Percentiles rank a stretch among this genome's conserved stretches.
phyloP scores from a whole-genome alignment of 2,329 filamentous ascomycete genomes.

The Calonectria hawksworthii region DNA sequence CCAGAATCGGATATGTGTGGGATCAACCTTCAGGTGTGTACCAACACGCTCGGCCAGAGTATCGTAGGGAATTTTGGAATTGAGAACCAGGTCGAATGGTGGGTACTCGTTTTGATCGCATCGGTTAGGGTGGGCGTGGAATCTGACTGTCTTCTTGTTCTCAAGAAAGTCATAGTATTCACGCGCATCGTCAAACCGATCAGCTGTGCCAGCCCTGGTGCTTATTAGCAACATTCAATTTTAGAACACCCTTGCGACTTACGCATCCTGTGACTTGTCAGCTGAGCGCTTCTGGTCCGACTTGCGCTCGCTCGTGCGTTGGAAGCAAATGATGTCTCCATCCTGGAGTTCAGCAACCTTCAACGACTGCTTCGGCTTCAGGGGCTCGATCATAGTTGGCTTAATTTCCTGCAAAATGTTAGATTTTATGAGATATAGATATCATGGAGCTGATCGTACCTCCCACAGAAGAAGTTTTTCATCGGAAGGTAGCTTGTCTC shows the following conservation, averaged over 20 bases:
- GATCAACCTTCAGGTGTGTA: constrained; percentile 80
- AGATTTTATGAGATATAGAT: not conserved
- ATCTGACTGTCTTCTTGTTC: constrained; percentile 84
- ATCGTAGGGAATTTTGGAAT: constrained; percentile 91
- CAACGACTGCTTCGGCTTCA: constrained; percentile 92
- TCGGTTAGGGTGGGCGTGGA: constrained; percentile 75
- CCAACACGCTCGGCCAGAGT: constrained; percentile 87
- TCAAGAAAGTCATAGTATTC: constrained; percentile 95
- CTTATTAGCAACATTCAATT: constrained; percentile 25
- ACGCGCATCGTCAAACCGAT: constrained; percentile 78
- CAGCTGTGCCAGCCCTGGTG: constrained; percentile 50
- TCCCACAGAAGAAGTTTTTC: constrained; percentile 83
- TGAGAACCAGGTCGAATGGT: constrained; percentile 83
- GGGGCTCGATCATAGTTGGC: constrained; percentile 93
- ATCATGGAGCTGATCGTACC: constrained; percentile 53
- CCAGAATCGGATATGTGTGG: constrained; percentile 92
- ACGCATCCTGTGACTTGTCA: constrained; percentile 52
- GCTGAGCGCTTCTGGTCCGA: constrained; percentile 47
- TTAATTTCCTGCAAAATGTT: constrained; percentile 81
- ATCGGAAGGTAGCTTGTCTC: constrained; percentile 75
- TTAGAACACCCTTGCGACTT: constrained; percentile 27
- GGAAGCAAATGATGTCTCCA: constrained; percentile 97
- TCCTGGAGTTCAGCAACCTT: constrained; percentile 95
- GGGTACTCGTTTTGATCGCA: constrained; percentile 71
- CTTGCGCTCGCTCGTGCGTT: constrained; percentile 71